These are phyloP conservation scores for Solanum dulcamara DNA, from an alignment of 257 asterid species.

Conservation along the genomic window DNA sequence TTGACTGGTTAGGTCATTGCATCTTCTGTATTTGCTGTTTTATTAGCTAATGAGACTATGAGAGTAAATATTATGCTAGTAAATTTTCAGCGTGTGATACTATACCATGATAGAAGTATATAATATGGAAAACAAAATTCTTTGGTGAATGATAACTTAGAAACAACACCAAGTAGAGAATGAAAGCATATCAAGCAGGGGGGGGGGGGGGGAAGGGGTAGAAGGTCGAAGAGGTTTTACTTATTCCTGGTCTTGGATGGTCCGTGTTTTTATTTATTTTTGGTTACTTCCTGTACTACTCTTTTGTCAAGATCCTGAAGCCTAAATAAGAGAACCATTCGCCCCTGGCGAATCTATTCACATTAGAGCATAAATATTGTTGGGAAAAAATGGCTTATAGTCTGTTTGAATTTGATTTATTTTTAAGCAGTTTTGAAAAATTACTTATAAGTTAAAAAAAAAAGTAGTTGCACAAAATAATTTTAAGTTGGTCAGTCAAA, in stretches of 20 bases:
- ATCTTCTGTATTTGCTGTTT: neutral
- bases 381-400: too few species aligned
- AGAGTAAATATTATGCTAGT: neutral
- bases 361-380: neutral
- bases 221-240: neutral
- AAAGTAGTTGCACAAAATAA: too few species aligned
- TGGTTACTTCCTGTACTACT: neutral
- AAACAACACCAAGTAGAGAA: neutral
- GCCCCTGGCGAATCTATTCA: neutral
- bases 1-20: neutral
- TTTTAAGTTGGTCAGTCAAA: too few species aligned
- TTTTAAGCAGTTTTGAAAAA: too few species aligned
- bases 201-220: too few species aligned
- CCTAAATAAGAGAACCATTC: too few species aligned
- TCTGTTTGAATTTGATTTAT: too few species aligned
- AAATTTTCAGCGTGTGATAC: neutral
- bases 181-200: neutral
- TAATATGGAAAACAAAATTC: neutral
- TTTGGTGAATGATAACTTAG: neutral
- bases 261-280: neutral
- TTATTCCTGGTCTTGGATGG: neutral
- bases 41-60: neutral
- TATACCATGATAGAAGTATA: neutral
- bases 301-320: neutral
- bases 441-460: too few species aligned